phyloP scores from a whole-genome alignment of 2,329 filamentous ascomycete genomes.

The Seiridium cupressi region DNA sequence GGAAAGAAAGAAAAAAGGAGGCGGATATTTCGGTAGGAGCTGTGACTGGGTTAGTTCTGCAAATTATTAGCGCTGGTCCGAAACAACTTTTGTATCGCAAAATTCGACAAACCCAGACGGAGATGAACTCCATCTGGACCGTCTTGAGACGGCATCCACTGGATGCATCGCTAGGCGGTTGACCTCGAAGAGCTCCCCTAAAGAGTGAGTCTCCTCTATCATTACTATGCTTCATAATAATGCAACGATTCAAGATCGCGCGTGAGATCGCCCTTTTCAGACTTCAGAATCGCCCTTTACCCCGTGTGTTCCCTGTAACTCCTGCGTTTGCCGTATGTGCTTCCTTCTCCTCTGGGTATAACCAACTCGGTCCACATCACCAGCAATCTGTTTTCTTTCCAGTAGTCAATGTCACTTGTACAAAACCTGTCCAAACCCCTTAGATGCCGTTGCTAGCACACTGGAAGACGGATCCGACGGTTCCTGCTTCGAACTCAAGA shows the following conservation, averaged over 20 bases:
- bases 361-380: neutral
- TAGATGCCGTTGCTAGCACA: constrained; percentile 68
- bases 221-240: constrained; percentile 24
- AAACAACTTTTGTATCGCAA: no score
- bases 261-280: neutral
- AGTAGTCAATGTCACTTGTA: neutral
- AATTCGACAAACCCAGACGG: neutral
- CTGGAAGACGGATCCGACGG: constrained; percentile 71
- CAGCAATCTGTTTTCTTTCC: neutral
- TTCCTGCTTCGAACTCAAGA: constrained; percentile 63
- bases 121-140: neutral
- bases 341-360: neutral
- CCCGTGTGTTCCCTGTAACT: no score
- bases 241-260: neutral
- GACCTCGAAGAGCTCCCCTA: constrained; percentile 15
- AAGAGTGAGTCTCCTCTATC: constrained; percentile 15
- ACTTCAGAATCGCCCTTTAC: constrained; percentile 15
- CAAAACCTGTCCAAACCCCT: neutral
- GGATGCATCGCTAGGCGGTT: constrained; percentile 15
- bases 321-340: neutral
- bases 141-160: constrained; percentile 13
- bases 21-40: no score
- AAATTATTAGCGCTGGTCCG: no score
- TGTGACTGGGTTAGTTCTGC: no score
- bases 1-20: no score